Evolutionary conservation across 768 basidiomycete species (phyloP).

Genomic region (Collybia sp.): DNA sequence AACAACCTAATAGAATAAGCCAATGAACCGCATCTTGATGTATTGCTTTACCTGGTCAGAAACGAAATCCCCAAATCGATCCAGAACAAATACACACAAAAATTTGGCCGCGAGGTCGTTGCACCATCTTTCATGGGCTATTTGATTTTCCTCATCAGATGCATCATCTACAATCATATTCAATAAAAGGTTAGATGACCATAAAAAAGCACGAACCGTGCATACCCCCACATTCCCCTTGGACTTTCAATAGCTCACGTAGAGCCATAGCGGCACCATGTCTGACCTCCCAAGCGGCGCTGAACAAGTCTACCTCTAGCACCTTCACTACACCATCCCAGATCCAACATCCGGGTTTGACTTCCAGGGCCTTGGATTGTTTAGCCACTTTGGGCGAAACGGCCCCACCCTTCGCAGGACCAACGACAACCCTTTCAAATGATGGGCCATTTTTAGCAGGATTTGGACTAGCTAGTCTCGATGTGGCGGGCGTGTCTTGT

Average conservation of each 20-base stretch:
- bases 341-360: constrained; percentile 71
- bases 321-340: constrained; percentile 83
- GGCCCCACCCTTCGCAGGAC: constrained; percentile 82
- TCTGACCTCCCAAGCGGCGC: constrained; percentile 86
- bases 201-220: constrained; percentile 42
- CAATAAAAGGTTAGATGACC: background rate
- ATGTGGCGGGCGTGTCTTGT: constrained; percentile 41
- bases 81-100: constrained; percentile 86
- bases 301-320: constrained; percentile 80
- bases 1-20: constrained; percentile 48
- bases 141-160: constrained; percentile 52
- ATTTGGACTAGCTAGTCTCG: constrained; percentile 57
- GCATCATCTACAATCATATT: constrained; percentile 37
- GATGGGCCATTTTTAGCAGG: constrained; percentile 33
- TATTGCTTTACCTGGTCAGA: constrained; percentile 67
- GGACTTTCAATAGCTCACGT: constrained; percentile 79
- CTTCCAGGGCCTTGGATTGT: constrained; percentile 73
- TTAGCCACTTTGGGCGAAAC: constrained; percentile 75
- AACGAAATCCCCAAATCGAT: constrained; percentile 98
- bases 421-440: constrained; percentile 66
- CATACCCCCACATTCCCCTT: constrained; percentile 83
- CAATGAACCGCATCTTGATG: background rate
- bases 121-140: constrained; percentile 81
- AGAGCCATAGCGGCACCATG: constrained; percentile 93
- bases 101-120: constrained; percentile 83